Percentiles rank a stretch among this genome's conserved stretches.
These are phyloP conservation scores for Talaromyces stipitatus DNA, from an alignment of 495 filamentous ascomycete species.

Conservation along the genomic window DNA sequence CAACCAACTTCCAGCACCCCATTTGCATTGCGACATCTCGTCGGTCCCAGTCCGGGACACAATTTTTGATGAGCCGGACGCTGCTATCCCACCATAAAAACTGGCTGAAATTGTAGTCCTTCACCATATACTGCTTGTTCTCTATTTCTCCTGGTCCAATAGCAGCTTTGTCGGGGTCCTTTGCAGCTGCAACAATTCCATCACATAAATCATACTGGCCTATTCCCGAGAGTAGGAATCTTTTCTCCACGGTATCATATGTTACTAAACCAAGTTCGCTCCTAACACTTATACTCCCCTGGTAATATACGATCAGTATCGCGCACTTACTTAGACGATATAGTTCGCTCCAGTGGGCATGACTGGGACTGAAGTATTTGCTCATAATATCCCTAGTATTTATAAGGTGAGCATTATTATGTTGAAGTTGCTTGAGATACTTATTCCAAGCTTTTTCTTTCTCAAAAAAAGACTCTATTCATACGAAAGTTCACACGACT, in stretches of 20 bases:
- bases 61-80: neutral
- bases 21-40: neutral
- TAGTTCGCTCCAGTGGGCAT: neutral
- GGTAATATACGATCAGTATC: neutral
- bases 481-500: no score
- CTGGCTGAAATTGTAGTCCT: neutral
- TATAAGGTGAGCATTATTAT: neutral
- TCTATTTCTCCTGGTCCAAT: neutral
- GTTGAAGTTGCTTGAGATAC: neutral
- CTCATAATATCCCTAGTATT: neutral
- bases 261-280: neutral
- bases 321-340: neutral
- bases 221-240: neutral
- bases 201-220: neutral
- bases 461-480: neutral
- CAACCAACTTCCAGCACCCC: conserved; percentile 3
- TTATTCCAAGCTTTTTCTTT: neutral
- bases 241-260: neutral
- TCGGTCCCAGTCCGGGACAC: neutral
- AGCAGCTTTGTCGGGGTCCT: neutral
- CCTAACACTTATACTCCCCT: neutral
- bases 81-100: neutral
- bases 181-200: neutral
- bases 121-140: neutral
- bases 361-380: neutral